Evolutionary conservation across 371 early-diverging fungal genomes (phyloP).

Genomic region (Syncephalis plumigaleata): DNA sequence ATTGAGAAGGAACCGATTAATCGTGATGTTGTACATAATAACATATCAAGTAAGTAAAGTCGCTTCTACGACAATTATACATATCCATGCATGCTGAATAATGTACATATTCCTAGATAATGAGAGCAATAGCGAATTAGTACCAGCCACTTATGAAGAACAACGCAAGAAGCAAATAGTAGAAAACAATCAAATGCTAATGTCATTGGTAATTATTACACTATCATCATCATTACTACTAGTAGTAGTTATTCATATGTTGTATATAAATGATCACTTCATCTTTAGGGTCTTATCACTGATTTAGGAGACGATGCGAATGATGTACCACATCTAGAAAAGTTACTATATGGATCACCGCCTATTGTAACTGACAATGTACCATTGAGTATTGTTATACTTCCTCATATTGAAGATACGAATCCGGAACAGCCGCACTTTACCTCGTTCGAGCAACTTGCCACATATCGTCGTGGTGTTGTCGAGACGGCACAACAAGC

Average conservation of each 20-base stretch:
- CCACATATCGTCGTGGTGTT: conserved; percentile 35
- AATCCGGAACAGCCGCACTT: conserved; percentile 11
- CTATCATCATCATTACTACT: too few species aligned
- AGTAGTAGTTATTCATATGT: too few species aligned
- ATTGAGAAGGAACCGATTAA: too few species aligned
- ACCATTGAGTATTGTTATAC: conserved; percentile 32
- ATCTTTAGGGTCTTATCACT: conserved; percentile 44
- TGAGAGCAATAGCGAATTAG: too few species aligned
- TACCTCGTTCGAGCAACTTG: conserved; percentile 21
- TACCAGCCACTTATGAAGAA: too few species aligned
- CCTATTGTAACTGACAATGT: conserved; percentile 9
- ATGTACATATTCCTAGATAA: too few species aligned
- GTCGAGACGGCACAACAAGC: conserved; percentile 38
- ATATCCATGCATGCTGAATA: too few species aligned
- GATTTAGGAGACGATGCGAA: conserved; percentile 60
- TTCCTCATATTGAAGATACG: conserved; percentile 27
- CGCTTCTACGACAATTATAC: too few species aligned
- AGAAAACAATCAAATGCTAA: conserved; percentile 40
- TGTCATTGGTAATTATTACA: conserved; percentile 26
- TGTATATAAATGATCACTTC: too few species aligned
- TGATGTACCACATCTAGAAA: conserved; percentile 49
- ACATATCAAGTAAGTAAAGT: too few species aligned
- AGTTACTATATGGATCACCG: conserved; percentile 25
- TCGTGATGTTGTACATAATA: too few species aligned
- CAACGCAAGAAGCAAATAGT: conserved; percentile 15